These are phyloP conservation scores for Sphaerulina musiva DNA, from an alignment of 2,329 filamentous ascomycete species.

Conservation along the genomic window DNA sequence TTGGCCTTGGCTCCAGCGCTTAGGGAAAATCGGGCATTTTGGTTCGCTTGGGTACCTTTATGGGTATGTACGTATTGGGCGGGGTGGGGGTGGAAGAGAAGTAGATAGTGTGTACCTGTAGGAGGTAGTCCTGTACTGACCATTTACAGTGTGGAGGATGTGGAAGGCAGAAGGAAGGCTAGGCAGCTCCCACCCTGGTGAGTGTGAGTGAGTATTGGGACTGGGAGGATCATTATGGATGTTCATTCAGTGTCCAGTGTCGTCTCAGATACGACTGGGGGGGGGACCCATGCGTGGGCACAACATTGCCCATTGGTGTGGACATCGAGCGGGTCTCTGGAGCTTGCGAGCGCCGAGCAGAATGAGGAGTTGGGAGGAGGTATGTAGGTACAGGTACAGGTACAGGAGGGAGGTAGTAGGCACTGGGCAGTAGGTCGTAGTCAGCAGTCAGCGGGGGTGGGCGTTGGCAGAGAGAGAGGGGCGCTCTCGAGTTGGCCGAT, in stretches of 20 bases:
- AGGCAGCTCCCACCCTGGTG: background rate
- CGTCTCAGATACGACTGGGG: constrained; percentile 5
- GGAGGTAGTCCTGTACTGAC: too few species aligned
- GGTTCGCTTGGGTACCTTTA: constrained; percentile 7
- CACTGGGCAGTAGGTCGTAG: too few species aligned
- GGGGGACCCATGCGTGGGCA: background rate
- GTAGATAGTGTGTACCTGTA: too few species aligned
- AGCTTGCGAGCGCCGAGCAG: background rate
- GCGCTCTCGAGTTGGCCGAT: background rate
- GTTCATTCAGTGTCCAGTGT: too few species aligned
- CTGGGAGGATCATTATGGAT: too few species aligned
- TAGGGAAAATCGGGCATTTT: constrained; percentile 5
- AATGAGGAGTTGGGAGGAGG: too few species aligned
- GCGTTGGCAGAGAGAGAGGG: background rate
- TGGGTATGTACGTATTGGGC: background rate
- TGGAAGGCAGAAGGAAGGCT: too few species aligned
- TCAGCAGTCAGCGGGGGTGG: background rate
- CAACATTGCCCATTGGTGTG: too few species aligned
- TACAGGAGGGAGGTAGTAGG: too few species aligned
- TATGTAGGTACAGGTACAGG: too few species aligned
- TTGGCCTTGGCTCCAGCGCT: constrained; percentile 6
- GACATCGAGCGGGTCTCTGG: background rate
- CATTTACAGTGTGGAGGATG: background rate
- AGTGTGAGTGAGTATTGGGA: too few species aligned
- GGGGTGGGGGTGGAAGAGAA: background rate